Evolutionary conservation across 1,139 yeast species (phyloP), one percentile per base, ranked within the genome.

Genomic region (Taphrina confusa): DNA sequence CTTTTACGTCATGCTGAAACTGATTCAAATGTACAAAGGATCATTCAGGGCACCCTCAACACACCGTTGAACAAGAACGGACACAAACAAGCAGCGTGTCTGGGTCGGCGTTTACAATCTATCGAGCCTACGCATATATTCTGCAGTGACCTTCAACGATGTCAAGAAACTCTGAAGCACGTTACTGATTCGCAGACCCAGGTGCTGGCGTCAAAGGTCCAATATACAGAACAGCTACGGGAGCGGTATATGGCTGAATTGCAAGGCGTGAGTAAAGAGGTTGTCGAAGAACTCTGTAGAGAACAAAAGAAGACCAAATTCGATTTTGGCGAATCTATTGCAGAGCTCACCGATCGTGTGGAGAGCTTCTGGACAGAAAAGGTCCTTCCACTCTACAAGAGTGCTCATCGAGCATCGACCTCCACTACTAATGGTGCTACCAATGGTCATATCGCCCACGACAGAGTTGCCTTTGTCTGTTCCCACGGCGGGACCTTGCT

Each of bases 241-340:
- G 58, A 54, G 23, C 31, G 58, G 16, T 54, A 54, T 20, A 54
- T 54, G 58, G 58, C 58, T 20, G 58, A 54, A 34, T n/a, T 54
- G 18, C 58, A 54, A 25, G 58, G 58, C 25, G 58, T 54, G 16
- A 22, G 44, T 4, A 54, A 54, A 25, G 58, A 54, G 14, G 44
- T 25, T 6, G 58, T 54, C 12, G 51, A 54, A 45, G 28, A 44
- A 28, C 44, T 54, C 9, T 44, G 50, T 20, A 27, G 28, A 14
- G 51, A 54, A 18, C 58, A 54, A 20, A 28, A 37, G 34, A 54
- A 54, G 44, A 44, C 45, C 28, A 54, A 54, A 23, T 54, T 42
- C 12, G 58, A 54, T 25, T 54, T 54, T 22, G 58, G 58, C 16
- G 58, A 54, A 18, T 22, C 30, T 25, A 28, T 51, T 16, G 36